phyloP scores from a whole-genome alignment of 2,329 filamentous ascomycete genomes.

The Magnaporthales sp. region DNA sequence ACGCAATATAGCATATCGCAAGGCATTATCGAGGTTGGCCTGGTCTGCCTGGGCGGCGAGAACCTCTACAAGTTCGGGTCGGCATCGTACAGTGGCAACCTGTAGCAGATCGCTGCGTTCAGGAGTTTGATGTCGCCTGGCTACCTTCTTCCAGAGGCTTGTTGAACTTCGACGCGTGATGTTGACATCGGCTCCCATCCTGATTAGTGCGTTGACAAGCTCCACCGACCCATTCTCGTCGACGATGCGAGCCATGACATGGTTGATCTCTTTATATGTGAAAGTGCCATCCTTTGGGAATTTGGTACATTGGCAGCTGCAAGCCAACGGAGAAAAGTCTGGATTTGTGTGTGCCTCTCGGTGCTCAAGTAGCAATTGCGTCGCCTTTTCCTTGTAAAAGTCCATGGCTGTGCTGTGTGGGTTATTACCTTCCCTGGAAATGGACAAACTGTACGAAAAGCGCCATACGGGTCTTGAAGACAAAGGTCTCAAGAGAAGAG shows the following conservation, averaged over 20 bases:
- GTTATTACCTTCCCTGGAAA: neutral
- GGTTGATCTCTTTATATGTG: slow-evolving; percentile 16
- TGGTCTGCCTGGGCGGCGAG: slow-evolving; percentile 18
- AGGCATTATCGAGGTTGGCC: slow-evolving; percentile 16
- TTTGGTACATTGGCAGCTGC: slow-evolving; percentile 19
- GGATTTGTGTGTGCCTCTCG: slow-evolving; percentile 5
- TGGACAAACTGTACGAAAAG: neutral
- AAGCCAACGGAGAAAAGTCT: slow-evolving; percentile 3
- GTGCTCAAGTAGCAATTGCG: slow-evolving; percentile 3
- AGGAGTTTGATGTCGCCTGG: slow-evolving; percentile 11
- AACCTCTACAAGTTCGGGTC: slow-evolving; percentile 14
- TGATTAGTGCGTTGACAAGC: slow-evolving; percentile 15
- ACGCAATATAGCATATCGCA: slow-evolving; percentile 16
- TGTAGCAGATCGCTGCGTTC: slow-evolving; percentile 17
- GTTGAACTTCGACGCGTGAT: slow-evolving; percentile 13
- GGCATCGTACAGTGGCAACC: slow-evolving; percentile 14
- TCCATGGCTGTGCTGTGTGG: neutral
- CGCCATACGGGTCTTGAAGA: neutral
- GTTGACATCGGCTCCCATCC: slow-evolving; percentile 18
- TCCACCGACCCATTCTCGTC: slow-evolving; percentile 15
- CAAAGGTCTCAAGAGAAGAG: neutral
- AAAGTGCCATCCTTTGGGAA: slow-evolving; percentile 17
- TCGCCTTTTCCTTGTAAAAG: slow-evolving; percentile 5
- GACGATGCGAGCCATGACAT: slow-evolving; percentile 15
- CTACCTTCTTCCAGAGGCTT: slow-evolving; percentile 14